A percentile compares a stretch with the other conserved stretches of the same genome.
phyloP scores from a whole-genome alignment of 345 rosid genomes.

The Sapria himalayana region DNA sequence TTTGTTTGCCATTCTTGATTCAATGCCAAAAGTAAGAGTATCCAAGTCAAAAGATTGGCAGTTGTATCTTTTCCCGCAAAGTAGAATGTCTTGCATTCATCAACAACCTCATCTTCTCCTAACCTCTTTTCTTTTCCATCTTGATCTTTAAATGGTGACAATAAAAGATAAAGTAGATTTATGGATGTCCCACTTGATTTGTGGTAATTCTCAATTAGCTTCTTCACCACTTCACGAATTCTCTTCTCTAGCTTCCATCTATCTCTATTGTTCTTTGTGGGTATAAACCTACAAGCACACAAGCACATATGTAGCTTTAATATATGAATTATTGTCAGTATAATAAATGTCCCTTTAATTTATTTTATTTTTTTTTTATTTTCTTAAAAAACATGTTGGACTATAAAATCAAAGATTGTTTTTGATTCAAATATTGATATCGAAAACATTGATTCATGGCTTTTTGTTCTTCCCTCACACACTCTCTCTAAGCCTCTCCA shows the following conservation, averaged over 20 bases:
- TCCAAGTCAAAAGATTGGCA: constrained; percentile 50
- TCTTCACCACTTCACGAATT: constrained; percentile 34
- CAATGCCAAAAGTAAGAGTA: constrained; percentile 36
- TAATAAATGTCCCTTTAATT: too few species aligned
- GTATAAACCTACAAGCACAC: constrained; percentile 29
- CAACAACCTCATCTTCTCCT: constrained; percentile 44
- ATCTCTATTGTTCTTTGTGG: constrained; percentile 57
- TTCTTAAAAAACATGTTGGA: too few species aligned
- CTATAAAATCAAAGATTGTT: too few species aligned
- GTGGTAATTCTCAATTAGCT: constrained; percentile 22
- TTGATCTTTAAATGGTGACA: constrained; percentile 26
- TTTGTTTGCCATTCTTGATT: constrained; percentile 69
- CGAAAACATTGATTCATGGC: too few species aligned
- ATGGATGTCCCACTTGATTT: constrained; percentile 16
- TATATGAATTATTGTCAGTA: too few species aligned
- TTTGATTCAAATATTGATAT: too few species aligned
- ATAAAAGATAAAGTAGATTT: constrained; percentile 36
- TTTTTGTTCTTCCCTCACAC: too few species aligned
- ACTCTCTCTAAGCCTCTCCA: too few species aligned
- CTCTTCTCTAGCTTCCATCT: constrained; percentile 51
- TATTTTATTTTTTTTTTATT: too few species aligned
- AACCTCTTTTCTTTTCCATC: constrained; percentile 40
- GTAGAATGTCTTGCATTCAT: constrained; percentile 78
- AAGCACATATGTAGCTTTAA: too few species aligned
- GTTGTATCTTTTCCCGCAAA: constrained; percentile 80